Base-by-base conservation (phyloP, 306 rosid species). In the Alnus rubra region DNA sequence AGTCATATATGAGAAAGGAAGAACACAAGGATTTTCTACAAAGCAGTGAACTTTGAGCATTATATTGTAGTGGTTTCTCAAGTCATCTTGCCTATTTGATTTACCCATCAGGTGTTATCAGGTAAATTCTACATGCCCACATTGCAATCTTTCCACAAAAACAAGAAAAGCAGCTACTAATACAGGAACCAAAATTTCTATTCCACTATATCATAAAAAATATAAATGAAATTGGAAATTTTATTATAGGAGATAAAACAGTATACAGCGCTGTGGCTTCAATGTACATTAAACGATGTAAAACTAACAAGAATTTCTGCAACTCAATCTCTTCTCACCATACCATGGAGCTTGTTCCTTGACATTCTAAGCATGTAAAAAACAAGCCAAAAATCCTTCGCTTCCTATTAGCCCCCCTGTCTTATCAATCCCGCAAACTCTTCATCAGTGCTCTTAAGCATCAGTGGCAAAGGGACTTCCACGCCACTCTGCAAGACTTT, bases 401-500 rank as follows among this genome's bases (percentile, higher is more conserved):
- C 67, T 59, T 30, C 37, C 67, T 42, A 42, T 42, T 8, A 5
- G 60, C 50, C 55, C 50, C 74, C 78, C 49, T 78, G 49, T 70
- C 54, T 78, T 31, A 92, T 56, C 82, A 88, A 76, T 80, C 88
- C 85, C 77, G 63, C 80, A 73, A 94, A 94, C 78, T 92, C 97
- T 50, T 81, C 90, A 80, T 92, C 95, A 9, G 93, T 94, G 87
- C 86, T 85, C 82, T 86, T 92, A 42, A 94, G 97, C 97, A 94
- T 88, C 75, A 84, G 51, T 3, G 97, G 78, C 89, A 94, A 86
- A 76, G 91, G 79, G 35, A 59, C 13, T 28, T 59, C 37, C 65
- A 23, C 47, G 11, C 92, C 96, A 84, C 86, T 84, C 71, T 79
- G 53, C 78, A 84, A 81, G 56, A 79, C 78, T 80, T 95, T 90